A percentile compares a stretch with the other conserved stretches of the same genome.
Conservation (phyloP, 2,329 filamentous ascomycete genomes). For the Aspergillus niger region DNA sequence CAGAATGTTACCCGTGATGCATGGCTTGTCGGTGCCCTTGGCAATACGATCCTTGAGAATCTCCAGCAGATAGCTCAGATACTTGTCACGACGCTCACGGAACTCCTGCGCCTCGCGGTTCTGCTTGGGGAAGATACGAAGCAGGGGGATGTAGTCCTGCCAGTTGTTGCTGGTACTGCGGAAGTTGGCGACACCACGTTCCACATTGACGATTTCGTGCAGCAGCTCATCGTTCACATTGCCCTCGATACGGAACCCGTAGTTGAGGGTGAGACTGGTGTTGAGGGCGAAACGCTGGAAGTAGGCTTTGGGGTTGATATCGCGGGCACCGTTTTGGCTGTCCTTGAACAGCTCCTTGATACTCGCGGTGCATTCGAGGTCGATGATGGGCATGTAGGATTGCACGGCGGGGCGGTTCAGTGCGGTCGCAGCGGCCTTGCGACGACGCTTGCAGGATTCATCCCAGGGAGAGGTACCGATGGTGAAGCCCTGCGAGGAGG, state of each 20-base stretch:
- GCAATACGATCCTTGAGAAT: slow-evolving; percentile 63
- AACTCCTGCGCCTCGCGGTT: slow-evolving; percentile 67
- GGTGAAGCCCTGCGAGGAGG: slow-evolving; percentile 74
- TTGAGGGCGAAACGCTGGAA: slow-evolving; percentile 77
- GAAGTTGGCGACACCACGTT: slow-evolving; percentile 74
- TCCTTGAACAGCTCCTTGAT: slow-evolving; percentile 72
- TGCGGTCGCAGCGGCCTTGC: slow-evolving; percentile 77
- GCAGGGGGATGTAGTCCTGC: slow-evolving; percentile 79
- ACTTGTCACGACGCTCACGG: slow-evolving; percentile 67
- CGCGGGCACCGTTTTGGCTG: slow-evolving; percentile 60
- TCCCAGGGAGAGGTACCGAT: slow-evolving; percentile 85
- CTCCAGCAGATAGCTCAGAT: slow-evolving; percentile 61
- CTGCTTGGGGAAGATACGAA: slow-evolving; percentile 65
- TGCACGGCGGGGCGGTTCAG: slow-evolving; percentile 75
- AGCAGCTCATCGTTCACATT: slow-evolving; percentile 68
- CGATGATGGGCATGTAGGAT: slow-evolving; percentile 79
- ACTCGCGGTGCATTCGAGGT: slow-evolving; percentile 71
- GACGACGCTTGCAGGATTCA: slow-evolving; percentile 73
- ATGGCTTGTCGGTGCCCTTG: slow-evolving; percentile 66
- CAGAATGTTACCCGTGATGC: slow-evolving; percentile 69
- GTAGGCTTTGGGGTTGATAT: slow-evolving; percentile 72
- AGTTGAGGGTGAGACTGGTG: slow-evolving; percentile 75
- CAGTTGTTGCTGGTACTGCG: slow-evolving; percentile 79
- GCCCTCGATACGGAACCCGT: slow-evolving; percentile 73
- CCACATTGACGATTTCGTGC: slow-evolving; percentile 73